These are phyloP conservation scores for Linum lewisii DNA, from an alignment of 345 rosid genomes.

Conservation along the genomic window DNA sequence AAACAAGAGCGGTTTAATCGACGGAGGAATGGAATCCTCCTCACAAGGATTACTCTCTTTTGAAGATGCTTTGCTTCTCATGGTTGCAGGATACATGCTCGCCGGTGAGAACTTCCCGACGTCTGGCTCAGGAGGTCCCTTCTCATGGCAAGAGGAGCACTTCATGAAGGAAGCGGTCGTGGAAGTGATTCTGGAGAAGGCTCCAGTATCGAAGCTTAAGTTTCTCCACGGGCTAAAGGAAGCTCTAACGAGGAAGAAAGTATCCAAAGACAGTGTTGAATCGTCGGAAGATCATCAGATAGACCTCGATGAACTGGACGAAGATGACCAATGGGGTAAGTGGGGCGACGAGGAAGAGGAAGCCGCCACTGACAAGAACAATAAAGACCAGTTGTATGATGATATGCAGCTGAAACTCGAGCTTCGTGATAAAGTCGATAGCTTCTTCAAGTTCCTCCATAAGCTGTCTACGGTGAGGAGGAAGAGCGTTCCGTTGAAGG, in stretches of 20 bases:
- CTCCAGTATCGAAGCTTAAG: conserved; percentile 53
- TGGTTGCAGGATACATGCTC: conserved; percentile 62
- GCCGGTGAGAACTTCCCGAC: conserved; percentile 97
- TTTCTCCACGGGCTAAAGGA: conserved; percentile 56
- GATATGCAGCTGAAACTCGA: conserved; percentile 87
- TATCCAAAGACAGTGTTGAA: conserved; percentile 36
- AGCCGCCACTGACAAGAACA: conserved; percentile 16
- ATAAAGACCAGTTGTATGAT: conserved; percentile 40
- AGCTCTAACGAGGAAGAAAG: conserved; percentile 65
- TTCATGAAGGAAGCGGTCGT: conserved; percentile 78
- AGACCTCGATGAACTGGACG: conserved; percentile 77
- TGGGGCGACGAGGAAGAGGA: conserved; percentile 86
- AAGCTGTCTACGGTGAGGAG: conserved; percentile 56
- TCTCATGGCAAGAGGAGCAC: conserved; percentile 98
- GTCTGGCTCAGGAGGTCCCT: conserved; percentile 81
- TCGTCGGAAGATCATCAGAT: conserved; percentile 36
- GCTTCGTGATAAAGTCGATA: conserved; percentile 80
- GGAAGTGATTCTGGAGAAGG: conserved; percentile 70
- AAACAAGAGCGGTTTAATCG: conserved; percentile 52
- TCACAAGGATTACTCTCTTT: conserved; percentile 56
- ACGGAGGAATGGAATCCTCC: conserved; percentile 31
- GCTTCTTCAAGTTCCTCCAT: conserved; percentile 68
- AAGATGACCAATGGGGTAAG: conserved; percentile 93
- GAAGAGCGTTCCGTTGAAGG: conserved; percentile 39
- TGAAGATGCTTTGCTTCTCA: conserved; percentile 69